A percentile compares a stretch with the other conserved stretches of the same genome.
Evolutionary conservation across 2,329 filamentous ascomycete genomes (phyloP).

Genomic region (Xenoacremonium recifei): DNA sequence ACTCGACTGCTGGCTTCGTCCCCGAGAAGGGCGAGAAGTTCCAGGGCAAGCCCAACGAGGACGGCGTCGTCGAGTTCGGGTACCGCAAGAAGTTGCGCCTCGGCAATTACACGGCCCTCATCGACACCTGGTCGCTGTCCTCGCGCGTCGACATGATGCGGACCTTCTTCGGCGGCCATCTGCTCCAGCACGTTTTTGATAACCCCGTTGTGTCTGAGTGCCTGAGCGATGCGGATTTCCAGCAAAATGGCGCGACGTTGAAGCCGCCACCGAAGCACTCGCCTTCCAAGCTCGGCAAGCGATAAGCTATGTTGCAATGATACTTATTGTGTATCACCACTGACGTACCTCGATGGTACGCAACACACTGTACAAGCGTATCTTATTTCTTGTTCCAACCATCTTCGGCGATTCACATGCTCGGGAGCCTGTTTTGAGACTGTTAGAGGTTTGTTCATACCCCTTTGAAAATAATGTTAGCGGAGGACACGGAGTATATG

Average conservation of each 20-base stretch:
- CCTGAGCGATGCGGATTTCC: conserved; percentile 36
- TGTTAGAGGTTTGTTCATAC: too few species aligned
- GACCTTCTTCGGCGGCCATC: conserved; percentile 45
- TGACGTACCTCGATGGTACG: too few species aligned
- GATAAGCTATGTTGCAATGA: too few species aligned
- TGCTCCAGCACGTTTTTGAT: conserved; percentile 36
- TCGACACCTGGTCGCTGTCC: conserved; percentile 52
- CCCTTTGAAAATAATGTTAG: too few species aligned
- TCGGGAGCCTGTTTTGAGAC: too few species aligned
- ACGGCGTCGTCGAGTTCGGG: conserved; percentile 48
- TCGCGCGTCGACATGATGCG: conserved; percentile 49
- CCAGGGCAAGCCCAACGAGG: conserved; percentile 38
- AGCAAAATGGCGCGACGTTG: neutral
- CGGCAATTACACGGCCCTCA: conserved; percentile 41
- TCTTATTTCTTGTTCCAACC: too few species aligned
- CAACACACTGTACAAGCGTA: too few species aligned
- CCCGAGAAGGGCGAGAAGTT: conserved; percentile 43
- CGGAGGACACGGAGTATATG: too few species aligned
- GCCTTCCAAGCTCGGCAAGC: too few species aligned
- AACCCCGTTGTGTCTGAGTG: conserved; percentile 39
- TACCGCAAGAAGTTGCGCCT: conserved; percentile 52
- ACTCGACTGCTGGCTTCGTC: conserved; percentile 46
- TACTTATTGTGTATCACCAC: too few species aligned
- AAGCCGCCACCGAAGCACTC: too few species aligned
- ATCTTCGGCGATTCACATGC: too few species aligned